Evolutionary conservation across 768 basidiomycete species (phyloP), one percentile per base, ranked within the genome.

Genomic region (Suillus tomentosus): DNA sequence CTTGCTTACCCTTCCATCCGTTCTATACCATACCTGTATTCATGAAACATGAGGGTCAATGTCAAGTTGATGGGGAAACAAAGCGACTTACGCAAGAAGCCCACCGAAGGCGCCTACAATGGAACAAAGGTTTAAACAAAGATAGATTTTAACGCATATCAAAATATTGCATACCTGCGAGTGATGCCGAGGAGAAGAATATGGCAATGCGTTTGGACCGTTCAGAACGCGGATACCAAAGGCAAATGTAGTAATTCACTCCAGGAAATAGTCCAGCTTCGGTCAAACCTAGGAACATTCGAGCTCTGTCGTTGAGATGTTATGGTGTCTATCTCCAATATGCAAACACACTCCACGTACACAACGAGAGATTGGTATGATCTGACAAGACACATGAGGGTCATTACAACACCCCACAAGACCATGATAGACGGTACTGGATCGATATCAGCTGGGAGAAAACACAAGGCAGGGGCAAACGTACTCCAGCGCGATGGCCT

Each of bases 191-290:
- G 10, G 83, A 83, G 72, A 87, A 87, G 78, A 89, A 88, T 42
- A 89, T 77, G 5, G 87, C 85, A 62, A 87, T 81, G 36, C 87
- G 82, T 68, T 74, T 76, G 19, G 84, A 86, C 50, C 86, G 81
- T 68, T 89, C 87, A 59, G 77, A 76, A 43, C 83, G 78, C 8
- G 85, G 80, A 70, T 91, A 85, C 87, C 87, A 89, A 56, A 85
- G 71, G 13, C 83, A 85, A 51, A 87, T 74, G 43, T 77, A 80
- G 61, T 81, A 84, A 3, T 75, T 77, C 58, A 81, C 69, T 1
- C 78, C 79, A 0, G 80, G 77, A 57, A 78, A 75, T 24, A 82
- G 65, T 48, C 85, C 84, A 54, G 78, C 81, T 68, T 84, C 84
- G 22, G 81, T 70, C 24, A 83, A 67, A 55, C 83, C 84, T 17